Evolutionary conservation across 2,329 filamentous ascomycete species (phyloP).

Genomic region (Plenodomus biglobosus): DNA sequence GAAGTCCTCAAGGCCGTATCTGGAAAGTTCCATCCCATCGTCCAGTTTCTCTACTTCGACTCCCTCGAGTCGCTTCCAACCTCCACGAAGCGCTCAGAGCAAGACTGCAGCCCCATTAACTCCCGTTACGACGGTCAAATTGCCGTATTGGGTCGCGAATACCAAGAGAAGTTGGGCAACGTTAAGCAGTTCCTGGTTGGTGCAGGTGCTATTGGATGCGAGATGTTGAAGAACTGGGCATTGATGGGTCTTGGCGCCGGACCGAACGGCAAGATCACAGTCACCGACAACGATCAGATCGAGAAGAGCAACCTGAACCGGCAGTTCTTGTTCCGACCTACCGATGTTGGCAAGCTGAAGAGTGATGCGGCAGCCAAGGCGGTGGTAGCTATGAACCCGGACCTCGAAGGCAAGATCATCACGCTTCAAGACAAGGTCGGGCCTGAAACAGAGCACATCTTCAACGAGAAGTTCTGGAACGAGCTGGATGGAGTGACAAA

Average conservation of each 20-base stretch:
- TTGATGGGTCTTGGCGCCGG: slow-evolving; percentile 95
- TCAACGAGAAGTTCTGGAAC: slow-evolving; percentile 92
- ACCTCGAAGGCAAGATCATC: slow-evolving; percentile 81
- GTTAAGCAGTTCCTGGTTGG: slow-evolving; percentile 92
- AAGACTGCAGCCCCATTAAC: slow-evolving; percentile 81
- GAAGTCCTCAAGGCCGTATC: slow-evolving; percentile 96
- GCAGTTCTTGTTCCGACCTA: slow-evolving; percentile 91
- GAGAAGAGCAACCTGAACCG: slow-evolving; percentile 98
- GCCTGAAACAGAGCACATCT: slow-evolving; percentile 87
- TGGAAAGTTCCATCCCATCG: slow-evolving; percentile 94
- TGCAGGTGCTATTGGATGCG: slow-evolving; percentile 94
- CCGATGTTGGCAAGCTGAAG: slow-evolving; percentile 95
- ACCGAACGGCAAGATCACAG: slow-evolving; percentile 81
- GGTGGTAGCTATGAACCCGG: slow-evolving; percentile 95
- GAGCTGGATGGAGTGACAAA: slow-evolving; percentile 90
- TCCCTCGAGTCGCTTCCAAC: slow-evolving; percentile 92
- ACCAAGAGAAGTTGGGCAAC: slow-evolving; percentile 90
- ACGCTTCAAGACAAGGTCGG: slow-evolving; percentile 88
- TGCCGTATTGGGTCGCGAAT: slow-evolving; percentile 90
- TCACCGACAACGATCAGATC: slow-evolving; percentile 98
- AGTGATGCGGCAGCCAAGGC: slow-evolving; percentile 88
- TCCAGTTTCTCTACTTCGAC: slow-evolving; percentile 97
- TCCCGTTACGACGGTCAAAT: slow-evolving; percentile 96
- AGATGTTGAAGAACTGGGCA: slow-evolving; percentile 99
- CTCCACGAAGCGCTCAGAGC: slow-evolving; percentile 73